Evolutionary conservation across 345 rosid species (phyloP), one percentile per base, ranked within the genome.

Genomic region (Pistacia vera): DNA sequence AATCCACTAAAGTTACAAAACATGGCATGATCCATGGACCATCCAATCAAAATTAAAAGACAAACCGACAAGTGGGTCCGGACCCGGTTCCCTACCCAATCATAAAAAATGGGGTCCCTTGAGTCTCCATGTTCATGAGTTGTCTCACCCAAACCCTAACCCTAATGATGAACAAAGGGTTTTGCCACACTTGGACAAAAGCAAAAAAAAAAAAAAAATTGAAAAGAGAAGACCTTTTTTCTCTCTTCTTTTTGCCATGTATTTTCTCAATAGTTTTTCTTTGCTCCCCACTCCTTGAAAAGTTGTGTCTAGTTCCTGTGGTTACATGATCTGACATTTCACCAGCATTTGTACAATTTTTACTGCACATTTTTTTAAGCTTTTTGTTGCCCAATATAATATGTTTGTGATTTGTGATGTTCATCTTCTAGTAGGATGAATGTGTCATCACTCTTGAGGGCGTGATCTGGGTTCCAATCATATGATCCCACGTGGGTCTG

Each of bases 1-100:
- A 28, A 63, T 80, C 85, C 83, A 82, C 83, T 71, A 30, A 77
- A 75, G 73, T 71, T 52, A 77, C 83, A 81, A 18, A 41, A 41
- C 70, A 73, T 68, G 74, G 72, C 38, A 44, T 61, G 71, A 58
- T 38, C 58, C 58, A 58, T 46, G 73, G 52, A 66, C 10, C 57
- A 49, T 1, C 81, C 87, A 64, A 75, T 70, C 54, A 74, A 67
- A 20, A 63, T 12, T 71, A 77, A 78, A 68, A 11, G 92, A 81
- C 90, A 86, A 74, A 73, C 63, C 71, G 90, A 88, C 94, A 87
- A 59, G 79, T 30, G 56, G 72, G 83, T 79, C 93, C 84, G 74
- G 74, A 20, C 10, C 16, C 57, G 81, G 94, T 88, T 84, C 83
- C 87, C 89, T 75, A 77, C 87, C 88, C 75, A 80, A 84, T 88